A percentile compares a stretch with the other conserved stretches of the same genome.
Evolutionary conservation across 2,329 filamentous ascomycete genomes (phyloP).

Genomic region (Fulvia fulva): DNA sequence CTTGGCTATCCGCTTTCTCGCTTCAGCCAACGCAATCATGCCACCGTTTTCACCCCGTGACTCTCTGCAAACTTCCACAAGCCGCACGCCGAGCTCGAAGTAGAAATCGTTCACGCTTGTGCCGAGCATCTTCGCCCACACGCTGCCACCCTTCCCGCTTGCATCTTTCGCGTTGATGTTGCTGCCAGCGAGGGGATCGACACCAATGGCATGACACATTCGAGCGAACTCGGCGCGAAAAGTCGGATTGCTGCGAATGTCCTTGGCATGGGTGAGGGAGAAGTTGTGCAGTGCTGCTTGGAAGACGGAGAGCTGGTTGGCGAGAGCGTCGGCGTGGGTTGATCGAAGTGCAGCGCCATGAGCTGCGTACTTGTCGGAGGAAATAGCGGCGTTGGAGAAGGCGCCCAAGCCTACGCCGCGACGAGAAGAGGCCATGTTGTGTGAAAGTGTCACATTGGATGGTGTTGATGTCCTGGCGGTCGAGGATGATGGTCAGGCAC

Average conservation of each 20-base stretch:
- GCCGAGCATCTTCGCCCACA: conserved; percentile 91
- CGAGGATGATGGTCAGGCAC: background rate
- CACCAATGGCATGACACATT: conserved; percentile 96
- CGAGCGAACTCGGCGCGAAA: conserved; percentile 97
- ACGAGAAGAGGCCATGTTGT: conserved; percentile 48
- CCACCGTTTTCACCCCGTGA: conserved; percentile 90
- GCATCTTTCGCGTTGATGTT: conserved; percentile 36
- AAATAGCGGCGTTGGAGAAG: conserved; percentile 79
- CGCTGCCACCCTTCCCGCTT: conserved; percentile 56
- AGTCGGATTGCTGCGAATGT: conserved; percentile 89
- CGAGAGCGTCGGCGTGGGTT: conserved; percentile 77
- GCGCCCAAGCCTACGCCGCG: conserved; percentile 87
- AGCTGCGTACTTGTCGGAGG: conserved; percentile 82
- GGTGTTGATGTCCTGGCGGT: background rate
- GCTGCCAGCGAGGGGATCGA: conserved; percentile 74
- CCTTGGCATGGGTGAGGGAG: conserved; percentile 86
- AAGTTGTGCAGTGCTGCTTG: conserved; percentile 94
- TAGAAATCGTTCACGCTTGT: conserved; percentile 96
- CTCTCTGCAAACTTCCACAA: conserved; percentile 86
- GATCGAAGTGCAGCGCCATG: conserved; percentile 85
- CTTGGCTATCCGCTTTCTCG: conserved; percentile 69
- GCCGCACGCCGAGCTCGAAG: conserved; percentile 91
- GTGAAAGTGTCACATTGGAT: conserved; percentile 5
- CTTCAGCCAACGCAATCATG: conserved; percentile 77
- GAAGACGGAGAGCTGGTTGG: conserved; percentile 93